Percentiles rank a stretch among this genome's conserved stretches.
Evolutionary conservation across 2,329 filamentous ascomycete genomes (phyloP).

Genomic region (Cladosporium oxysporum): DNA sequence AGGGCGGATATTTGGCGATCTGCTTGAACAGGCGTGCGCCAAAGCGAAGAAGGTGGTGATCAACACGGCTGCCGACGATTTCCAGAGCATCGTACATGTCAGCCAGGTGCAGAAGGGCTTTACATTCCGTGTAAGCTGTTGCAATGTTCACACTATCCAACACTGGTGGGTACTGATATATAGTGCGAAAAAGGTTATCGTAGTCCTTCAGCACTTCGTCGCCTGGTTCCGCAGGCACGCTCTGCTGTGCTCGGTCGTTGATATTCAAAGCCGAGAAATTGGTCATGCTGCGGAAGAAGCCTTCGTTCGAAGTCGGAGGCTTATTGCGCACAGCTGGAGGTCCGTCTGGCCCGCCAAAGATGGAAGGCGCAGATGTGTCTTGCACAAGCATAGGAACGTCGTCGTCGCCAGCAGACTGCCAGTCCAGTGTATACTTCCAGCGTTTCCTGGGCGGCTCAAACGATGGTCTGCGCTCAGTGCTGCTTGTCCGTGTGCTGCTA

Average conservation of each 20-base stretch:
- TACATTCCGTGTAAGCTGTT: slow-evolving; percentile 90
- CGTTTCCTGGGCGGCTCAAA: slow-evolving; percentile 54
- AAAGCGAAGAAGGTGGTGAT: slow-evolving; percentile 92
- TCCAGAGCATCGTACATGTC: slow-evolving; percentile 91
- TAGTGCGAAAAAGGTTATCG: slow-evolving; percentile 91
- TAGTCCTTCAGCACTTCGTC: slow-evolving; percentile 86
- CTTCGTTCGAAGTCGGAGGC: slow-evolving; percentile 62
- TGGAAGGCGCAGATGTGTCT: slow-evolving; percentile 24
- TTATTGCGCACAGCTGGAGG: slow-evolving; percentile 63
- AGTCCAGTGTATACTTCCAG: slow-evolving; percentile 89
- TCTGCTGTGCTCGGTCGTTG: slow-evolving; percentile 45
- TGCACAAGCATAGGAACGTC: slow-evolving; percentile 49
- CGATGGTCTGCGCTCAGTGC: slow-evolving; percentile 37
- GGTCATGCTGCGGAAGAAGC: slow-evolving; percentile 85
- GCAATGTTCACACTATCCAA: slow-evolving; percentile 88
- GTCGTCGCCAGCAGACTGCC: slow-evolving; percentile 65
- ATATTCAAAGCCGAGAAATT: slow-evolving; percentile 66
- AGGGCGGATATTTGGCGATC: slow-evolving; percentile 92
- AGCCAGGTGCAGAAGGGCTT: slow-evolving; percentile 82
- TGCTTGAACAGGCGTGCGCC: slow-evolving; percentile 91
- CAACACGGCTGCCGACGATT: slow-evolving; percentile 84
- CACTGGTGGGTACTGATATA: slow-evolving; percentile 86
- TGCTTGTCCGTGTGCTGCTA: slow-evolving; percentile 42
- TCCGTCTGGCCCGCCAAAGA: slow-evolving; percentile 40
- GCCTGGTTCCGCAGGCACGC: slow-evolving; percentile 53